Evolutionary conservation across 2,329 filamentous ascomycete species (phyloP).

Genomic region (Penicillium sp.): DNA sequence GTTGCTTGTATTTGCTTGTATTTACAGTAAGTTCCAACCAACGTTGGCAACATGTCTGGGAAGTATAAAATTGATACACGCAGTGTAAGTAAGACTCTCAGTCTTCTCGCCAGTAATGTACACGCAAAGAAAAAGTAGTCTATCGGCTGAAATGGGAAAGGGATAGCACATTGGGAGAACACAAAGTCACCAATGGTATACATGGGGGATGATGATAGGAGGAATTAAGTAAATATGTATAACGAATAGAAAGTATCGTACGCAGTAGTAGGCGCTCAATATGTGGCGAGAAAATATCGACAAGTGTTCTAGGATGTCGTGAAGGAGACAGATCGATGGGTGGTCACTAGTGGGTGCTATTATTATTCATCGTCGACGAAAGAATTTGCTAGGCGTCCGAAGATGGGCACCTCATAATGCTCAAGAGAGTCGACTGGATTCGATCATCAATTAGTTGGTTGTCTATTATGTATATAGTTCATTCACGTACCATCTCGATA

Average conservation of each 20-base stretch:
- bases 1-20: no score
- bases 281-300: not conserved
- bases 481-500: slow-evolving; percentile 70
- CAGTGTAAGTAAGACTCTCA: not conserved
- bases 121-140: not conserved
- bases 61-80: not conserved
- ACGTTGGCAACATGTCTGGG: no score
- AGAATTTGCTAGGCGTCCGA: slow-evolving; percentile 78
- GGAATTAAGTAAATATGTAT: not conserved
- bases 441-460: not conserved
- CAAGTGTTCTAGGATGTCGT: not conserved
- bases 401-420: slow-evolving; percentile 80
- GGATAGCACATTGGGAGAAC: no score
- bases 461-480: not conserved
- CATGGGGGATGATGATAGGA: not conserved
- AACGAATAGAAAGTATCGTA: not conserved
- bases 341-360: not conserved
- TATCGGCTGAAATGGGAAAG: not conserved
- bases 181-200: not conserved
- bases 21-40: no score
- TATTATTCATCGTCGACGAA: slow-evolving; percentile 81
- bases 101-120: not conserved
- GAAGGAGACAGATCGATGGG: not conserved
- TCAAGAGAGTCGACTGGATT: slow-evolving; percentile 56
- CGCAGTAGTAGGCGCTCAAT: not conserved